Percentiles rank a stretch among this genome's conserved stretches.
Evolutionary conservation across 2,329 filamentous ascomycete species (phyloP).

Genomic region (Gliomastix tumulicola): DNA sequence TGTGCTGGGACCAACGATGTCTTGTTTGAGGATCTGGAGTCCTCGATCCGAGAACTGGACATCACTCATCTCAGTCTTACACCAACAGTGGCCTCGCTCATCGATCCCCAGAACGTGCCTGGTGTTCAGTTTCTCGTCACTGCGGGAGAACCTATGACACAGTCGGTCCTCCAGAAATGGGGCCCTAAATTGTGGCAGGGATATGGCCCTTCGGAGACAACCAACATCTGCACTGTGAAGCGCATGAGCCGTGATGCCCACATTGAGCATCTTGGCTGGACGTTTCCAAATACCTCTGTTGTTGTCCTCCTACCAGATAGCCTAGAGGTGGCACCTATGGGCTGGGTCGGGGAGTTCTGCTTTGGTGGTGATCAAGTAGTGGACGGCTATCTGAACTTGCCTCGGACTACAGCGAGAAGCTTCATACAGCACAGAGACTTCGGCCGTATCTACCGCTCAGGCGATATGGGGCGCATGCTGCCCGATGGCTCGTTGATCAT

Average conservation of each 20-base stretch:
- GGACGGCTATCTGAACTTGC: slow-evolving; percentile 64
- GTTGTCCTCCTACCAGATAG: slow-evolving; percentile 48
- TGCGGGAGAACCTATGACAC: slow-evolving; percentile 73
- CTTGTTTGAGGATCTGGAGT: slow-evolving; percentile 66
- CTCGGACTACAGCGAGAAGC: slow-evolving; percentile 53
- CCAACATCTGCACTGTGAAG: slow-evolving; percentile 78
- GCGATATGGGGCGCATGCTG: slow-evolving; percentile 75
- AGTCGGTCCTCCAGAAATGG: slow-evolving; percentile 66
- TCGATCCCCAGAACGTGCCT: slow-evolving; percentile 62
- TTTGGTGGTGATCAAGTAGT: slow-evolving; percentile 82
- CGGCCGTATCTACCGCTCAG: slow-evolving; percentile 74
- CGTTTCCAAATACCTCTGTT: slow-evolving; percentile 69
- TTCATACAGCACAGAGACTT: slow-evolving; percentile 63
- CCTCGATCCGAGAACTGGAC: slow-evolving; percentile 51
- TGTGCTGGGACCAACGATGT: slow-evolving; percentile 70
- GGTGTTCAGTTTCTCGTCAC: slow-evolving; percentile 70
- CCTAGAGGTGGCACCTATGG: slow-evolving; percentile 53
- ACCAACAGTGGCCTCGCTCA: slow-evolving; percentile 73
- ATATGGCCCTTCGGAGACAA: slow-evolving; percentile 81
- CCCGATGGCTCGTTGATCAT: slow-evolving; percentile 70
- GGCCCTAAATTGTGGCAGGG: slow-evolving; percentile 64
- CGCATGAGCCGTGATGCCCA: slow-evolving; percentile 49
- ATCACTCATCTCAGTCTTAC: slow-evolving; percentile 82
- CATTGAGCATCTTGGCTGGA: slow-evolving; percentile 69
- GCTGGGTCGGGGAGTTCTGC: slow-evolving; percentile 75